These are phyloP conservation scores for Lumnitzera racemosa DNA, from an alignment of 345 rosid genomes.

Conservation along the genomic window DNA sequence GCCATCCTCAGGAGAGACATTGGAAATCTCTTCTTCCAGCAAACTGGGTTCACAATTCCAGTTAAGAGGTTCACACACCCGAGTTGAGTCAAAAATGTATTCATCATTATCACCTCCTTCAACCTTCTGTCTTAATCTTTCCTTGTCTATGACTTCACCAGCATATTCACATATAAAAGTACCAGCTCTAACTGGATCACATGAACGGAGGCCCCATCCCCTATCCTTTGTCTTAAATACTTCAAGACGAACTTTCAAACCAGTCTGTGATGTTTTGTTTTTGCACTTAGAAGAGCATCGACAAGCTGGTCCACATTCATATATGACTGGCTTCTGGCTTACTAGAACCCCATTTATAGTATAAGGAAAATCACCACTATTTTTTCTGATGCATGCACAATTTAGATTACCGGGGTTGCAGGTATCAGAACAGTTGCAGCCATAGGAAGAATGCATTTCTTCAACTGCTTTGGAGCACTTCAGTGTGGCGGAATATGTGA, in stretches of 20 bases:
- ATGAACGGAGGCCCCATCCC: slow-evolving; percentile 94
- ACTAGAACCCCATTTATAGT: slow-evolving; percentile 53
- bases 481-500: slow-evolving; percentile 46
- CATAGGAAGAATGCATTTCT: slow-evolving; percentile 18
- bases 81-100: slow-evolving; percentile 50
- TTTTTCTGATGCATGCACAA: slow-evolving; percentile 70
- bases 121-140: slow-evolving; percentile 19
- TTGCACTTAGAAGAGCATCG: slow-evolving; percentile 60
- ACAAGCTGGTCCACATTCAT: slow-evolving; percentile 85
- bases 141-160: slow-evolving; percentile 63
- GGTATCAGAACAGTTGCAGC: slow-evolving; percentile 33
- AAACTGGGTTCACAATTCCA: slow-evolving; percentile 19
- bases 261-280: slow-evolving; percentile 61
- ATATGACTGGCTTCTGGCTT: slow-evolving; percentile 46
- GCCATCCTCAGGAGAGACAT: slow-evolving; percentile 28
- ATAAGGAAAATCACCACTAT: slow-evolving; percentile 63
- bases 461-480: slow-evolving; percentile 43
- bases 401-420: slow-evolving; percentile 61
- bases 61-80: slow-evolving; percentile 27
- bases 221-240: slow-evolving; percentile 72
- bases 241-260: slow-evolving; percentile 55
- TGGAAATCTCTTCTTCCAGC: slow-evolving; percentile 22
- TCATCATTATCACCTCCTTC: slow-evolving; percentile 41
- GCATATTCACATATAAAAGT: slow-evolving; percentile 86
- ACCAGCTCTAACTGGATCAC: slow-evolving; percentile 91